These are phyloP conservation scores for Fraxinus floribunda DNA, from an alignment of 305 asterid species.

Conservation along the genomic window DNA sequence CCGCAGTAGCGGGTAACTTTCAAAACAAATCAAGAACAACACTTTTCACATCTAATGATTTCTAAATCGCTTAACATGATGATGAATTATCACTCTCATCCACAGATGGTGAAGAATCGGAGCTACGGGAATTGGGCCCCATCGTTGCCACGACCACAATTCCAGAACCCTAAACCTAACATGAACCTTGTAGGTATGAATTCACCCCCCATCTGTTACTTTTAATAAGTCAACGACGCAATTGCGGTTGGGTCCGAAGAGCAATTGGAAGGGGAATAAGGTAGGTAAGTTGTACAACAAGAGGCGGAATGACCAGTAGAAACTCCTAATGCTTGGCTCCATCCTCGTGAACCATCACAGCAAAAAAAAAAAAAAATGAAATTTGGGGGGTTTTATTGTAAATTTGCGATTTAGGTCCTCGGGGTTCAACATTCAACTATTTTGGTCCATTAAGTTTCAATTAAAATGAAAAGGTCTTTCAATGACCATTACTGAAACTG, in stretches of 20 bases:
- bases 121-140: slow-evolving; percentile 44
- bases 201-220: slow-evolving; percentile 19
- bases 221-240: slow-evolving; percentile 9
- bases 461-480: too few species aligned
- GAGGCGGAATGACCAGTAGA: slow-evolving; percentile 30
- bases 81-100: not conserved
- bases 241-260: slow-evolving; percentile 34
- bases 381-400: too few species aligned
- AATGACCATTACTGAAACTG: too few species aligned
- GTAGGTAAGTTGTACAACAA: slow-evolving; percentile 27
- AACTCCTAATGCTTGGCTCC: not conserved
- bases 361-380: too few species aligned
- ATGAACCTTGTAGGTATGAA: slow-evolving; percentile 13
- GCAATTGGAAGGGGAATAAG: slow-evolving; percentile 52
- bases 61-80: not conserved
- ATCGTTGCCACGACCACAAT: slow-evolving; percentile 20
- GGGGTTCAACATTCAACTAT: too few species aligned
- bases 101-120: slow-evolving; percentile 10
- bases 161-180: slow-evolving; percentile 32
- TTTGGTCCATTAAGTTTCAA: too few species aligned
- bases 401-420: too few species aligned
- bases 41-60: not conserved
- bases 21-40: not conserved
- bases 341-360: too few species aligned
- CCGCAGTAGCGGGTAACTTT: slow-evolving; percentile 29